Percentiles rank a stretch among this genome's conserved stretches.
Evolutionary conservation across 768 basidiomycete genomes (phyloP).

Genomic region (Sistotremastrum suecicum): DNA sequence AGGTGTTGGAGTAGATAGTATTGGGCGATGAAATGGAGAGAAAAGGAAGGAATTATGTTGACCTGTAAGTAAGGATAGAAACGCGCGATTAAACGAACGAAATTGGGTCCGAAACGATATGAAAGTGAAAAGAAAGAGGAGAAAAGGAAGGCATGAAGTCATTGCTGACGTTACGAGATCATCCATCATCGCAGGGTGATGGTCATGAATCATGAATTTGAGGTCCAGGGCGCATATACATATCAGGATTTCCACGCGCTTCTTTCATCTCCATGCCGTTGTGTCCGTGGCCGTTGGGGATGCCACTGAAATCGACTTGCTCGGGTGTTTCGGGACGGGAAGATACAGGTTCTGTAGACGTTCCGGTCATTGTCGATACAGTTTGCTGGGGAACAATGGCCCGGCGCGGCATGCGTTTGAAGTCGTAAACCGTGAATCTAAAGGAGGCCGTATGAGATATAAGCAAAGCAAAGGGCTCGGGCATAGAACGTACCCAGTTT

Average conservation of each 20-base stretch:
- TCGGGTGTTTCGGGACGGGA: slow-evolving; percentile 63
- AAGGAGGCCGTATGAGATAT: not conserved
- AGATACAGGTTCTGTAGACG: slow-evolving; percentile 55
- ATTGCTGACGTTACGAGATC: slow-evolving; percentile 4
- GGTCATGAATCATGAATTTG: slow-evolving; percentile 6
- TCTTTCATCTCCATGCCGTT: slow-evolving; percentile 2
- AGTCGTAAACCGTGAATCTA: slow-evolving; percentile 88
- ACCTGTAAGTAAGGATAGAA: too few relatives aligned
- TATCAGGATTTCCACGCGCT: slow-evolving; percentile 10
- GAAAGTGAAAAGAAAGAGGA: not conserved
- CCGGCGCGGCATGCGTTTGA: slow-evolving; percentile 79
- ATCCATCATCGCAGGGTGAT: slow-evolving; percentile 1
- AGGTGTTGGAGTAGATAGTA: too few relatives aligned
- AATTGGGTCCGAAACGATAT: slow-evolving; percentile 1
- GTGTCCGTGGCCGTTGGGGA: slow-evolving; percentile 21
- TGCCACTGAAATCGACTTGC: slow-evolving; percentile 5
- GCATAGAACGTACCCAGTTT: slow-evolving; percentile 65
- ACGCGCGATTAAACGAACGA: too few relatives aligned
- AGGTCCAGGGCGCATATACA: slow-evolving; percentile 9
- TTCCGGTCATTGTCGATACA: slow-evolving; percentile 51
- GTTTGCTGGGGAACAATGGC: slow-evolving; percentile 70
- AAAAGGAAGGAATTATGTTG: too few relatives aligned
- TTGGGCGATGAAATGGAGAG: too few relatives aligned
- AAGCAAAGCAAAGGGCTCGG: not conserved
- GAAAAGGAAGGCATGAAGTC: slow-evolving; percentile 1